Evolutionary conservation across 176 grass and related monocot species (phyloP), one percentile per base, ranked within the genome.

Genomic region (Puccinellia tenuiflora): DNA sequence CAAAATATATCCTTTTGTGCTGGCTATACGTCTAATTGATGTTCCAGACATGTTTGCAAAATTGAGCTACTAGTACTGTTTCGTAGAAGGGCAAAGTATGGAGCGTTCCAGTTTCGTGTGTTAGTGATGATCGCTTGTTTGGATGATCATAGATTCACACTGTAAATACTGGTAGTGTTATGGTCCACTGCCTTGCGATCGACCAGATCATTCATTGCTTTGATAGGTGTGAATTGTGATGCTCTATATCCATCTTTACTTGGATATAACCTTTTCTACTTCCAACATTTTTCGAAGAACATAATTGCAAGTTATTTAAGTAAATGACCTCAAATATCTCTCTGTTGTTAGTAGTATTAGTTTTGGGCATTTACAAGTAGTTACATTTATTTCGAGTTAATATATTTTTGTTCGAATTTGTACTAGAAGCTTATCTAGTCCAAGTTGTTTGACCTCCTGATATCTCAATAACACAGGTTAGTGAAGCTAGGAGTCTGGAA

Each of bases 401-500:
- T 72, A 46, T 47, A 2, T 40, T 71, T 86, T 60, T 64, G 10
- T 40, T 84, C 66, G n/a, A 70, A 15, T 57, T 57, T 81, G 33
- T 47, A 21, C 7, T 68, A 47, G 34, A 80, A 77, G 4, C 85
- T 76, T 75, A 34, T 76, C 48, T 60, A 15, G 33, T 83, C 24
- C 7, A 18, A 83, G 18, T 69, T 39, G 26, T 85, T 74, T 62
- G 62, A 77, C 57, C 17, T 73, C 26, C 68, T 77, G 51, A 56
- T 63, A 2, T 87, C 86, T 88, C n/a, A 53, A 61, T 77, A 82
- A 83, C 87, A 83, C 87, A 99, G 96, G 96, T 99, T 60, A 99
- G 86, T 86, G 96, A 99, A 86, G 96, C 91, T 85, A 99, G 96
- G 84, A 90, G 63, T 85, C 66, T 99, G 84, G 96, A 99, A 59